Conservation (phyloP, 2,329 filamentous ascomycete genomes). For the Hawksworthiomyces lignivorus region DNA sequence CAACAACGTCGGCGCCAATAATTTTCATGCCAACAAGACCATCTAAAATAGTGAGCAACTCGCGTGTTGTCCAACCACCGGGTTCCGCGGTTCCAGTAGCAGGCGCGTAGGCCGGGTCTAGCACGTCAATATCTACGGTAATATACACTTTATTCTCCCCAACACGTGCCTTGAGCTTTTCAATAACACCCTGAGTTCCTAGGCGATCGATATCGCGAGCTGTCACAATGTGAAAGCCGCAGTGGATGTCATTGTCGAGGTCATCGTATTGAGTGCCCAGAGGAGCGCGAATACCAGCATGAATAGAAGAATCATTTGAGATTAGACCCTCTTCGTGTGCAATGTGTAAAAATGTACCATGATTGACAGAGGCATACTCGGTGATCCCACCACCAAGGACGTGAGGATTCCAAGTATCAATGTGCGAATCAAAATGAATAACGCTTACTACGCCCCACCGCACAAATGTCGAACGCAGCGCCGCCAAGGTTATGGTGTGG, state of each 20-base stretch:
- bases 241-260: constrained; percentile 47
- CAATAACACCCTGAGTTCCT: constrained; percentile 56
- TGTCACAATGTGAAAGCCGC: constrained; percentile 50
- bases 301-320: constrained; percentile 45
- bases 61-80: constrained; percentile 72
- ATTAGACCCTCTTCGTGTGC: constrained; percentile 55
- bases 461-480: constrained; percentile 50
- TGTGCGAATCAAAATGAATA: constrained; percentile 53
- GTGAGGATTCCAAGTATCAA: constrained; percentile 64
- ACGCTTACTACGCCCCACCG: constrained; percentile 46
- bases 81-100: constrained; percentile 62
- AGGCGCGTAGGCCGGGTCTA: constrained; percentile 64
- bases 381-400: constrained; percentile 51
- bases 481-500: constrained; percentile 55
- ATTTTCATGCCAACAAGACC: constrained; percentile 64
- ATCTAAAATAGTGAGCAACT: constrained; percentile 65
- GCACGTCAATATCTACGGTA: constrained; percentile 71
- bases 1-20: constrained; percentile 72
- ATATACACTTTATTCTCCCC: constrained; percentile 54
- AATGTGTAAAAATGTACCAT: constrained; percentile 55
- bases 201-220: constrained; percentile 65
- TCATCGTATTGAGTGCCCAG: constrained; percentile 41
- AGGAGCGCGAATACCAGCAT: constrained; percentile 54
- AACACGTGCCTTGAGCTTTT: constrained; percentile 52
- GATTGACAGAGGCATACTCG: constrained; percentile 53